Conservation (phyloP, 208 protist genomes). For the Leishmania arabica region DNA sequence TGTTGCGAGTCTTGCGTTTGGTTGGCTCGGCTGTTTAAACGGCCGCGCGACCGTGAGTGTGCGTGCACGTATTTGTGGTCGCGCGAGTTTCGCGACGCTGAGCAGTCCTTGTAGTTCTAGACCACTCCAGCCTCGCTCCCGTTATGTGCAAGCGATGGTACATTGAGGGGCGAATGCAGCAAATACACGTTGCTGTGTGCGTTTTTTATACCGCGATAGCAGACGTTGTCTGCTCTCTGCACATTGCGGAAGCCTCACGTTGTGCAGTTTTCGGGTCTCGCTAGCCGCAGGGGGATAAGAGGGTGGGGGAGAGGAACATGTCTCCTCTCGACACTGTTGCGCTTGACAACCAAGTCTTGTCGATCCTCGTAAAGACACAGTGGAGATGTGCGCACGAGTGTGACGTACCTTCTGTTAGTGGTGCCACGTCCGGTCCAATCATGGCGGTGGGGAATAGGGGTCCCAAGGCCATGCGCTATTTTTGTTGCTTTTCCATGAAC, state of each 20-base stretch:
- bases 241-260: not conserved
- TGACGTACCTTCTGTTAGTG: not conserved
- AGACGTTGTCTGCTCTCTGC: not conserved
- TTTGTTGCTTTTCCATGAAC: not conserved
- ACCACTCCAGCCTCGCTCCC: not conserved
- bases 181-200: not conserved
- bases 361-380: not conserved
- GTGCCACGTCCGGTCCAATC: not conserved
- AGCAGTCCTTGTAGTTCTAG: not conserved
- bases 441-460: not conserved
- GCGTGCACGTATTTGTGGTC: not conserved
- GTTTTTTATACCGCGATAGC: not conserved
- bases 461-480: not conserved
- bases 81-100: not conserved
- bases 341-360: not conserved
- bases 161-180: not conserved
- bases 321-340: not conserved
- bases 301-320: not conserved
- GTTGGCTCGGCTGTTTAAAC: not conserved
- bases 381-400: not conserved
- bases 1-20: not conserved
- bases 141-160: not conserved
- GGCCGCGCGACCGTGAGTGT: not conserved
- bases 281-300: not conserved
- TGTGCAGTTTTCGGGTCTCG: not conserved